Evolutionary conservation across 257 asterid genomes (phyloP).

Genomic region (Solanum tarijense): DNA sequence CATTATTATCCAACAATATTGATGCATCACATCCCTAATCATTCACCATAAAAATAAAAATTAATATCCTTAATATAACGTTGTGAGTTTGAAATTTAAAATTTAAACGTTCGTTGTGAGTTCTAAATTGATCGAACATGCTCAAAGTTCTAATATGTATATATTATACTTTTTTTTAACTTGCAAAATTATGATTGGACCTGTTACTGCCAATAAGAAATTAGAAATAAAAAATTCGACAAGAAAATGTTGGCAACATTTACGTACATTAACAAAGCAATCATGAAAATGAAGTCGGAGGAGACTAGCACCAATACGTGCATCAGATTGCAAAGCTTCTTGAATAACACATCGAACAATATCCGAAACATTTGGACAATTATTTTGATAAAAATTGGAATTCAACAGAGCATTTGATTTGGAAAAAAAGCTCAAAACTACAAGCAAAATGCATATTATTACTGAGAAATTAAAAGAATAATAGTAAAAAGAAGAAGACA

Average conservation of each 20-base stretch:
- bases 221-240: neutral
- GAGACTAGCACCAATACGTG: slow-evolving; percentile 54
- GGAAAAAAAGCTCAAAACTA: slow-evolving; percentile 3
- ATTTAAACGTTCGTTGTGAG: neutral
- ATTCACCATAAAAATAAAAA: neutral
- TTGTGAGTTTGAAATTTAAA: neutral
- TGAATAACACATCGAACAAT: slow-evolving; percentile 28
- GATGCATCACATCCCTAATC: slow-evolving; percentile 65
- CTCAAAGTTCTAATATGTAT: neutral
- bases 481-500: slow-evolving; percentile 14
- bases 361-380: slow-evolving; percentile 29
- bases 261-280: slow-evolving; percentile 41
- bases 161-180: neutral
- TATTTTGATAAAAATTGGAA: slow-evolving; percentile 33
- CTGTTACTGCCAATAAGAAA: neutral
- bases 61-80: neutral
- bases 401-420: slow-evolving; percentile 29
- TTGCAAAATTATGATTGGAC: neutral
- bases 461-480: neutral
- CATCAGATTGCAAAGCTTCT: slow-evolving; percentile 45
- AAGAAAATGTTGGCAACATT: neutral
- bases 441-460: neutral
- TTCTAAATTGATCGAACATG: neutral
- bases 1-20: slow-evolving; percentile 35
- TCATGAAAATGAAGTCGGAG: slow-evolving; percentile 55